Conservation (phyloP, 148 eudicot species). For the Tetragonia tetragonoides region DNA sequence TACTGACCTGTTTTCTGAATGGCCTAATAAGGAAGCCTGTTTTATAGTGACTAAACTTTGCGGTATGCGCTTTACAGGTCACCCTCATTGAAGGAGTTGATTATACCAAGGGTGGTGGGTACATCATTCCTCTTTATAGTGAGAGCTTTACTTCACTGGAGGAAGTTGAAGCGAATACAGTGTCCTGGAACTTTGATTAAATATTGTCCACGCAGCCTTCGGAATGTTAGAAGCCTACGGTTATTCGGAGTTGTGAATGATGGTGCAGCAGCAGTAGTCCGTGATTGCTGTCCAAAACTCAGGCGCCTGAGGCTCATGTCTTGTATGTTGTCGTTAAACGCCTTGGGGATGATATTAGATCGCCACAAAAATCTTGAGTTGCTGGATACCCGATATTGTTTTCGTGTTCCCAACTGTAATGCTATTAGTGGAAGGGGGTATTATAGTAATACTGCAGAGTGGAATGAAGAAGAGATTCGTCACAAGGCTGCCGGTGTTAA, state of each 20-base stretch:
- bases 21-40: too few species aligned
- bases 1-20: too few species aligned
- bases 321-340: neutral
- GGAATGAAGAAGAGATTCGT: slow-evolving; percentile 8
- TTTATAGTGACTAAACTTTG: too few species aligned
- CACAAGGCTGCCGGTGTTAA: neutral
- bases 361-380: slow-evolving; percentile 4
- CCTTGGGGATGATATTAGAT: slow-evolving; percentile 3
- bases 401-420: neutral
- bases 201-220: neutral
- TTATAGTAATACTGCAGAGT: neutral
- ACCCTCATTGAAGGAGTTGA: slow-evolving; percentile 3
- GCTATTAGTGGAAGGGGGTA: neutral
- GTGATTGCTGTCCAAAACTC: slow-evolving; percentile 3
- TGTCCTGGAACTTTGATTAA: neutral
- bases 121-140: neutral
- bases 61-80: neutral
- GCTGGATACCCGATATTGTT: slow-evolving; percentile 2
- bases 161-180: neutral
- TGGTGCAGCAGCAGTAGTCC: neutral
- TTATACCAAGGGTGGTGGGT: neutral
- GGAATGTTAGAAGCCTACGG: neutral
- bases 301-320: neutral
- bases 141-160: neutral
- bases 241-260: slow-evolving; percentile 6